A percentile compares a stretch with the other conserved stretches of the same genome.
These are phyloP conservation scores for Penicillium manginii DNA, from an alignment of 495 filamentous ascomycete genomes.

Conservation along the genomic window DNA sequence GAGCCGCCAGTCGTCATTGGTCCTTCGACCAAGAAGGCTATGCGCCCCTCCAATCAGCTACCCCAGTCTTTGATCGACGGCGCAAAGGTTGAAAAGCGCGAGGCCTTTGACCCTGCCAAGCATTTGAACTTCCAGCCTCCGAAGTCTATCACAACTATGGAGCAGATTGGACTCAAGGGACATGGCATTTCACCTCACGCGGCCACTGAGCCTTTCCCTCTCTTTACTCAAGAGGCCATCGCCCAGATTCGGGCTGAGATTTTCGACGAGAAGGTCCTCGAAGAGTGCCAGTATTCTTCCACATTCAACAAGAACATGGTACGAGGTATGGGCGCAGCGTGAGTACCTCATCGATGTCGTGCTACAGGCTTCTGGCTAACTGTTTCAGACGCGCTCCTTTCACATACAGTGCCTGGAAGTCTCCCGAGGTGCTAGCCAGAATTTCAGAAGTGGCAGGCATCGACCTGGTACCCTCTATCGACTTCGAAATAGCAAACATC, in stretches of 20 bases:
- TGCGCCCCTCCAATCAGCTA: conserved; percentile 10
- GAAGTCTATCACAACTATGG: conserved; percentile 47
- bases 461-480: conserved; percentile 67
- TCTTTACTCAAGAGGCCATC: conserved; percentile 68
- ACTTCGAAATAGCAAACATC: conserved; percentile 73
- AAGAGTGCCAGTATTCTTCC: conserved; percentile 63
- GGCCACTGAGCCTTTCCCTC: conserved; percentile 69
- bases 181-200: conserved; percentile 65
- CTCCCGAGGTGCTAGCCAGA: conserved; percentile 61
- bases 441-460: conserved; percentile 73
- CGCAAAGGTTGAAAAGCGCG: conserved; percentile 1
- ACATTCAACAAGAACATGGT: conserved; percentile 66
- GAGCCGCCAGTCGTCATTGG: conserved; percentile 9
- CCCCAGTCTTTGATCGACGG: conserved; percentile 18
- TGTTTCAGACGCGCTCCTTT: conserved; percentile 63
- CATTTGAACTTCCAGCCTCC: conserved; percentile 21
- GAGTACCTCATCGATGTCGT: conserved; percentile 29
- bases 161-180: conserved; percentile 56
- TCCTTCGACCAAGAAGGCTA: conserved; percentile 20
- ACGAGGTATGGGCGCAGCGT: conserved; percentile 68
- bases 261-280: conserved; percentile 59
- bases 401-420: conserved; percentile 69
- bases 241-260: conserved; percentile 66
- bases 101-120: conserved; percentile 15
- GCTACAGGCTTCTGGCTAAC: background rate